Evolutionary conservation across 2,329 filamentous ascomycete genomes (phyloP), one percentile per base, ranked within the genome.

Genomic region (Cadophora sp.): DNA sequence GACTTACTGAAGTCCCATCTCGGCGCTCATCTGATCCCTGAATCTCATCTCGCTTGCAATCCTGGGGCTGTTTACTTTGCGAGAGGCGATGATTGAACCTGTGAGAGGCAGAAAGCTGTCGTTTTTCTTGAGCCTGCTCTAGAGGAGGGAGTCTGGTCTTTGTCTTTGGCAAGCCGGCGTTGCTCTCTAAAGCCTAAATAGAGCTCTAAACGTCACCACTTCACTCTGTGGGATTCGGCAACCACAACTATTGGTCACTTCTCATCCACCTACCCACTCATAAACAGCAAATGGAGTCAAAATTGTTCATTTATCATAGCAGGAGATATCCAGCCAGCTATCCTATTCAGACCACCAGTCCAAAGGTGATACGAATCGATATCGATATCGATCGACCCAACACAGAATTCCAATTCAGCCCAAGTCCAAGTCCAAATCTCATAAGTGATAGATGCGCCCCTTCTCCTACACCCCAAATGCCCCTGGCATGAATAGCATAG

Each of bases 321-420:
- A 36, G 47, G 59, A 62, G 14, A 43, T 43, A 63, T 47, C 61
- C 50, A 63, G 48, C 61, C 50, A 56, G 47, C 60, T 55, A 24
- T 36, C 43, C 43, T 45, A 56, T 39, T 27, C 55, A 58, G 20
- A 39, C 33, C 55, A 14, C 9, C 20, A 36, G 36, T 43, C 20
- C 55, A 41, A 22, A 43, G 22, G 4, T 7, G 20, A 33, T 24
- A 41, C 33, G 16, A 41, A 39, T 9, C 11, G 36, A 39, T 39
- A 39, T 9, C 36, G 36, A 39, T 3, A 39, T 53, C 9, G 50
- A 30, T n/a, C 5, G 33, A 24, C 9, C 20, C n/a, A 1, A 24
- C 3, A 27, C 20, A 43, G 22, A 22, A 22, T 9, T 45, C 39
- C 36, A 45, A 45, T 48, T 13, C n/a, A 22, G 45, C 45, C 18